Evolutionary conservation across 2,329 filamentous ascomycete genomes (phyloP).

Genomic region (Lasiodiplodia sp.): DNA sequence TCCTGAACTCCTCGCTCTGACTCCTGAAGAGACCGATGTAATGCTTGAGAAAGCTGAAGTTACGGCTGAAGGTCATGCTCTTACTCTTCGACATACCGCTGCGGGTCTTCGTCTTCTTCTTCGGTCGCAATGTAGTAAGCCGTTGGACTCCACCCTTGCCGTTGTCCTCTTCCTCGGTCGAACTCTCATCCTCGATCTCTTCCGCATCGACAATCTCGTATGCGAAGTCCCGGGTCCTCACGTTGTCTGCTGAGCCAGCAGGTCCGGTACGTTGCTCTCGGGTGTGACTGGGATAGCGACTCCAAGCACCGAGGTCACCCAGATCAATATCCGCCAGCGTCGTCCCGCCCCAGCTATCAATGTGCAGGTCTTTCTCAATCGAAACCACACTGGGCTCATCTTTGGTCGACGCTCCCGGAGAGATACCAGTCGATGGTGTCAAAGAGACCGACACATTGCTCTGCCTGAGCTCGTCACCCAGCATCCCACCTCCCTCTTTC

Average conservation of each 20-base stretch:
- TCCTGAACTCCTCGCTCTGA: constrained; percentile 47
- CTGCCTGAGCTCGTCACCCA: constrained; percentile 2
- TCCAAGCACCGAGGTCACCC: constrained; percentile 49
- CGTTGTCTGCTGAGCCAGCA: constrained; percentile 47
- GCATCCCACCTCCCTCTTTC: background rate
- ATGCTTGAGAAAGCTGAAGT: constrained; percentile 51
- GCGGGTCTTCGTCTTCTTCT: constrained; percentile 28
- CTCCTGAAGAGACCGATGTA: constrained; percentile 54
- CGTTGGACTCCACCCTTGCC: constrained; percentile 6
- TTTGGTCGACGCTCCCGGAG: background rate
- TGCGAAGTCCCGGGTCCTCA: constrained; percentile 54
- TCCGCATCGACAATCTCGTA: constrained; percentile 41
- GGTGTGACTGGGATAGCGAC: constrained; percentile 55
- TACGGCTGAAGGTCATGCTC: constrained; percentile 51
- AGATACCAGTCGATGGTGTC: background rate
- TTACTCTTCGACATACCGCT: constrained; percentile 40
- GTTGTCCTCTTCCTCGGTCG: constrained; percentile 39
- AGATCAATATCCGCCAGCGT: constrained; percentile 9
- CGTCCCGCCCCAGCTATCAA: constrained; percentile 6
- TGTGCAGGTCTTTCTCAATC: background rate
- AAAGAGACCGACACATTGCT: background rate
- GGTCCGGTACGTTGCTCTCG: constrained; percentile 50
- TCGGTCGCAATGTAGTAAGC: constrained; percentile 5
- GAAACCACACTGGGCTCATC: background rate
- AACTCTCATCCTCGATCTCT: constrained; percentile 32